These are phyloP conservation scores for Chrysopogon serrulatus DNA, from an alignment of 176 grass and related monocot species.

Conservation along the genomic window DNA sequence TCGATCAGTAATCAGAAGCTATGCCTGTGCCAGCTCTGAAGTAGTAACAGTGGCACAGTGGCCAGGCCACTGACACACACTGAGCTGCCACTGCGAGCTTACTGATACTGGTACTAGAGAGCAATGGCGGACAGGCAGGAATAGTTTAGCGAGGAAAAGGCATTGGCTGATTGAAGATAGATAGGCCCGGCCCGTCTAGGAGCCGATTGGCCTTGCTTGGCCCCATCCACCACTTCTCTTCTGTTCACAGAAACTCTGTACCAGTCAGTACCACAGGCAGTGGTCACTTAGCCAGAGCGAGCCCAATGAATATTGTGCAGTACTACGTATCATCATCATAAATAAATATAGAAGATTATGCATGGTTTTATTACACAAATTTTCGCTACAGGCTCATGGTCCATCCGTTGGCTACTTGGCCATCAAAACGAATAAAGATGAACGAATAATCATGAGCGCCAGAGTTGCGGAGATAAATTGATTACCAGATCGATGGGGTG, in stretches of 20 bases:
- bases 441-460: neutral
- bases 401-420: neutral
- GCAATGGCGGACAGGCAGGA: slow-evolving; percentile 15
- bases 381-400: neutral
- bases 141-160: slow-evolving; percentile 29
- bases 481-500: neutral
- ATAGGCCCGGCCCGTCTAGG: neutral
- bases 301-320: no score
- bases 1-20: slow-evolving; percentile 12
- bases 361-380: neutral
- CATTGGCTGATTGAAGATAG: neutral
- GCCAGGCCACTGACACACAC: neutral
- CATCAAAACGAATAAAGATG: neutral
- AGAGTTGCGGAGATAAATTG: neutral
- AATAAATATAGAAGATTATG: neutral
- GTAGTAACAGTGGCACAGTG: slow-evolving; percentile 1
- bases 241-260: slow-evolving; percentile 16
- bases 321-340: neutral
- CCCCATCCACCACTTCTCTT: neutral
- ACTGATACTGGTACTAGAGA: no score
- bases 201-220: neutral
- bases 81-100: neutral
- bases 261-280: neutral
- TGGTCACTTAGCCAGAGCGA: neutral
- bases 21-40: no score